Evolutionary conservation across 179 eudicot species (phyloP).

Genomic region (Actinidia polygama): DNA sequence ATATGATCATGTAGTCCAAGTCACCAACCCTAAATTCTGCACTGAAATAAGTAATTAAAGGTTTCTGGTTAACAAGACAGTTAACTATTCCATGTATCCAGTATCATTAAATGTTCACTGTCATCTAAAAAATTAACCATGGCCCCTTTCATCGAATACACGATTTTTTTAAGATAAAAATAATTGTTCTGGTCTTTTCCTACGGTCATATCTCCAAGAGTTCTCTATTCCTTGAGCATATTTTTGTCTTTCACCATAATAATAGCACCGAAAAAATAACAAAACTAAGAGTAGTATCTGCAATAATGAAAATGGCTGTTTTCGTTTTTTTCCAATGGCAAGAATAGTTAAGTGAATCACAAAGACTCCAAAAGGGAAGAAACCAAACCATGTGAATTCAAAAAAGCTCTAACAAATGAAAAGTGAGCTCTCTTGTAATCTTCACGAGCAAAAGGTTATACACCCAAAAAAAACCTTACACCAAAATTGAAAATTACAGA

Average conservation of each 20-base stretch:
- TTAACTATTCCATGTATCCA: neutral
- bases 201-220: neutral
- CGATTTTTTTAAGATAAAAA: neutral
- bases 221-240: neutral
- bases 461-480: no score
- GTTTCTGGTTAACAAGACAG: neutral
- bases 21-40: neutral
- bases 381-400: no score
- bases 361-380: no score
- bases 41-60: conserved; percentile 10
- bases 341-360: no score
- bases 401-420: no score
- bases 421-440: no score
- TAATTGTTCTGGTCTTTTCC: neutral
- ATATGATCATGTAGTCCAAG: neutral
- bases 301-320: conserved; percentile 2
- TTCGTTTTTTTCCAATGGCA: no score
- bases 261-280: neutral
- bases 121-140: neutral
- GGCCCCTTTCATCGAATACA: neutral
- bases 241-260: neutral
- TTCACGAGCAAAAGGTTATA: no score
- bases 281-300: neutral
- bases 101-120: neutral
- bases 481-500: no score